A percentile compares a stretch with the other conserved stretches of the same genome.
phyloP scores from a whole-genome alignment of 179 eudicot genomes.

The Dionaea muscipula region DNA sequence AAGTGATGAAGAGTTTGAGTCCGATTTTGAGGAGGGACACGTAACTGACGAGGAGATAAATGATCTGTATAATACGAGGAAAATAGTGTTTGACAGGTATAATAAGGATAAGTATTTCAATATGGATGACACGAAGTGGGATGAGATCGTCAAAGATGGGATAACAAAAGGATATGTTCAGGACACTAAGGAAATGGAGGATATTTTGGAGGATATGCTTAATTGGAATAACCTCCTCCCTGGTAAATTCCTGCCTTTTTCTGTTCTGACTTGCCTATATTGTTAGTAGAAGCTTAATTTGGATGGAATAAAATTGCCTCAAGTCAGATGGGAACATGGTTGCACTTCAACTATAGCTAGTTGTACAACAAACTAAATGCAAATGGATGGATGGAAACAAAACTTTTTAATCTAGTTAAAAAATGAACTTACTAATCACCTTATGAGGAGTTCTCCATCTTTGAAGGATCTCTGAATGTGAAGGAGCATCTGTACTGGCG shows the following conservation, averaged over 20 bases:
- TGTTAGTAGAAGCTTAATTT: not conserved
- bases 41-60: constrained; percentile 47
- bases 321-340: no score
- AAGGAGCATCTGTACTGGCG: no score
- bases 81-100: constrained; percentile 34
- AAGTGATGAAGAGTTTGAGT: constrained; percentile 37
- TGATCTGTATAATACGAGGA: constrained; percentile 43
- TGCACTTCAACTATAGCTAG: no score
- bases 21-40: constrained; percentile 39
- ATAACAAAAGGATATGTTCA: constrained; percentile 32
- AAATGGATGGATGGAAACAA: no score
- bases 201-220: constrained; percentile 78
- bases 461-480: no score
- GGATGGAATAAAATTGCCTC: not conserved
- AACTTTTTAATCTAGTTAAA: no score
- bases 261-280: not conserved
- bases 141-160: constrained; percentile 42
- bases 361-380: no score
- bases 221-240: constrained; percentile 83
- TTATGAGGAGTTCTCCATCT: no score
- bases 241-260: constrained; percentile 28
- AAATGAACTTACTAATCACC: no score
- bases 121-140: constrained; percentile 60
- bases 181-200: constrained; percentile 64
- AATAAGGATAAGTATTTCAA: constrained; percentile 34